Evolutionary conservation across 2,329 filamentous ascomycete genomes (phyloP).

Genomic region (Cercospora brassicicola): DNA sequence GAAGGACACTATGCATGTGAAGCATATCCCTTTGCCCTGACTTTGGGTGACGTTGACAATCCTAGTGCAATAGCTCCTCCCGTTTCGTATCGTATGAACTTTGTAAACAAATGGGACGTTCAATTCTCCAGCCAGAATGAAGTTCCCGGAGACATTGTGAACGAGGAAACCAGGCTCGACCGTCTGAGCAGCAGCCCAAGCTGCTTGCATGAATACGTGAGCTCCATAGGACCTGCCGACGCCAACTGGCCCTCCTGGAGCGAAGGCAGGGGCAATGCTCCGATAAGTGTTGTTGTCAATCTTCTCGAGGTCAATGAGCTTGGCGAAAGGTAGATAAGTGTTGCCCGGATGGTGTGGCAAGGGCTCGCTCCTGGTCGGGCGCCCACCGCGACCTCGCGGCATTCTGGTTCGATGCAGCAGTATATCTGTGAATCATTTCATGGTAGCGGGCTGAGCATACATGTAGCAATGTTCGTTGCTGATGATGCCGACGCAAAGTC

Average conservation of each 20-base stretch:
- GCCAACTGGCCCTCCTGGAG: slow-evolving; percentile 41
- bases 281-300: slow-evolving; percentile 45
- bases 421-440: not conserved
- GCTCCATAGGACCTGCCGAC: slow-evolving; percentile 54
- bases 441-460: not conserved
- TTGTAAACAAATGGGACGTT: slow-evolving; percentile 54
- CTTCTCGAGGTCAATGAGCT: slow-evolving; percentile 45
- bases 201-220: slow-evolving; percentile 59
- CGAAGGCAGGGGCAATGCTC: slow-evolving; percentile 45
- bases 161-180: slow-evolving; percentile 53
- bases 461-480: not conserved
- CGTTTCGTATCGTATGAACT: slow-evolving; percentile 53
- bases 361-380: slow-evolving; percentile 12
- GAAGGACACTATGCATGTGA: slow-evolving; percentile 56
- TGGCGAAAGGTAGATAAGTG: slow-evolving; percentile 42
- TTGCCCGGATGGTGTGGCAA: slow-evolving; percentile 32
- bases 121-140: slow-evolving; percentile 50
- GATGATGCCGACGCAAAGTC: not conserved
- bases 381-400: slow-evolving; percentile 18
- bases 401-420: not conserved
- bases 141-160: slow-evolving; percentile 56
- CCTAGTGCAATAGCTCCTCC: slow-evolving; percentile 54
- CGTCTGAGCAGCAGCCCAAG: slow-evolving; percentile 58
- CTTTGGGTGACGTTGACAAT: slow-evolving; percentile 55
- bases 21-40: slow-evolving; percentile 49